phyloP scores from a whole-genome alignment of 2,329 filamentous ascomycete species.

The Aspergillus carbonarius region DNA sequence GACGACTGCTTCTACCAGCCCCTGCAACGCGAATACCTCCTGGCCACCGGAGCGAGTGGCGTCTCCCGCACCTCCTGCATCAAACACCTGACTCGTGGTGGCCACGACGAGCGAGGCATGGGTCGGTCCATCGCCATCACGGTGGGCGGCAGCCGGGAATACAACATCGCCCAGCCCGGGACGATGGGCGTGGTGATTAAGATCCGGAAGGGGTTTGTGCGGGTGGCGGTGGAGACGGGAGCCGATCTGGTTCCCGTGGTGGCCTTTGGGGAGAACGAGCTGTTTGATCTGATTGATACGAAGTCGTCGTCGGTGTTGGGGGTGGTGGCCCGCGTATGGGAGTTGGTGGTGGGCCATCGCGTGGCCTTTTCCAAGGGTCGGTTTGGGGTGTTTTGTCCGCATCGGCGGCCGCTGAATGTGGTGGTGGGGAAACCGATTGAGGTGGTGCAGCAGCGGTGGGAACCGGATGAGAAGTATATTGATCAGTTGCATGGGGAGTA shows the following conservation, averaged over 20 bases:
- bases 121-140: slow-evolving; percentile 86
- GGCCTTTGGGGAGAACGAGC: slow-evolving; percentile 81
- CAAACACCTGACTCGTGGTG: slow-evolving; percentile 72
- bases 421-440: slow-evolving; percentile 75
- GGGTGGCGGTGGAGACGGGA: slow-evolving; percentile 77
- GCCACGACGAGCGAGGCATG: slow-evolving; percentile 70
- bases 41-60: slow-evolving; percentile 72
- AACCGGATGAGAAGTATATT: slow-evolving; percentile 67
- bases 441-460: slow-evolving; percentile 54
- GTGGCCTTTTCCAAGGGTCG: slow-evolving; percentile 82
- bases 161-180: slow-evolving; percentile 75
- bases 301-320: slow-evolving; percentile 65
- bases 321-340: slow-evolving; percentile 53
- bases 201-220: slow-evolving; percentile 82
- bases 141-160: slow-evolving; percentile 81
- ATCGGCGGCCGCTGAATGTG: slow-evolving; percentile 75
- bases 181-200: slow-evolving; percentile 70
- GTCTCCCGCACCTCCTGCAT: slow-evolving; percentile 81
- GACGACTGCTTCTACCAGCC: slow-evolving; percentile 84
- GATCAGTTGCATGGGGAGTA: slow-evolving; percentile 73
- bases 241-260: slow-evolving; percentile 83
- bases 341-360: slow-evolving; percentile 71
- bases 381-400: slow-evolving; percentile 77
- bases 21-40: slow-evolving; percentile 78
- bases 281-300: slow-evolving; percentile 77